phyloP scores from a whole-genome alignment of 306 rosid species.

The Phaseolus lunatus region DNA sequence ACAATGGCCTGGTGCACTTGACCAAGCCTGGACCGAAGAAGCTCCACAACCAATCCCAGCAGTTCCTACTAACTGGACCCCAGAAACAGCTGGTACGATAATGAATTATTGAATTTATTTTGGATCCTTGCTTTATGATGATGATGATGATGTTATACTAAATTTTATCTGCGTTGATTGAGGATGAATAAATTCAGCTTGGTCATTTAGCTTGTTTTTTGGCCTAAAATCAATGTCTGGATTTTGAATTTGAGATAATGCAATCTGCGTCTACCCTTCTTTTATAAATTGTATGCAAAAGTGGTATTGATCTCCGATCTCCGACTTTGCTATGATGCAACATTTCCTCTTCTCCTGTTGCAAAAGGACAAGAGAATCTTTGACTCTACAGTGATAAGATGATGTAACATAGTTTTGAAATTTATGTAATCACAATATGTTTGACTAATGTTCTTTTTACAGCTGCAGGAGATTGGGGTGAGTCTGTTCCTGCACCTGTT shows the following conservation, averaged over 20 bases:
- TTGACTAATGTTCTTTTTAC: constrained; percentile 15
- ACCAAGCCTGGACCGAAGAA: constrained; percentile 42
- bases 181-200: neutral
- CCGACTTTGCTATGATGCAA: neutral
- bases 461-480: constrained; percentile 47
- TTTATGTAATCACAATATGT: neutral
- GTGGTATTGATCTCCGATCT: neutral
- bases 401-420: neutral
- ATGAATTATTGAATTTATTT: neutral
- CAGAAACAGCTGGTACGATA: constrained; percentile 46
- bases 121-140: neutral
- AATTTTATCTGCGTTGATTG: neutral
- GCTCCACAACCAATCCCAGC: constrained; percentile 45
- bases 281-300: neutral
- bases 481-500: constrained; percentile 32
- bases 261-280: neutral
- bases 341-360: neutral
- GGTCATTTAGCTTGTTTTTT: neutral
- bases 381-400: neutral
- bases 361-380: neutral
- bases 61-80: constrained; percentile 41
- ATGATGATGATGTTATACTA: neutral
- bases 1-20: constrained; percentile 45
- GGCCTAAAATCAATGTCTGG: neutral
- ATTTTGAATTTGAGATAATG: neutral